phyloP scores from a whole-genome alignment of 2,329 filamentous ascomycete species.

The Pyrenochaeta sp. region DNA sequence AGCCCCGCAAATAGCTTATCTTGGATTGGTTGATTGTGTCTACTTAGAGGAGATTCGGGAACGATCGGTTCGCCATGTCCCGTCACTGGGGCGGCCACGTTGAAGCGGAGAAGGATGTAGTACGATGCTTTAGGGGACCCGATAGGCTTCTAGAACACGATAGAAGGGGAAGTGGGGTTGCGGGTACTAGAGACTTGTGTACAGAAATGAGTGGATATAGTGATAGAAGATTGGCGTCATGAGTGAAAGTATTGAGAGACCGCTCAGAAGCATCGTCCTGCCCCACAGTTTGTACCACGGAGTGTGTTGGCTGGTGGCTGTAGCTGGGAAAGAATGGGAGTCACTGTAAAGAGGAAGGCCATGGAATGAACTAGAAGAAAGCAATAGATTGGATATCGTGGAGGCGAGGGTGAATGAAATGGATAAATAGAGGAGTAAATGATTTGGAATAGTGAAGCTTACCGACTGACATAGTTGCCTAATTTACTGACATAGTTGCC shows the following conservation, averaged over 20 bases:
- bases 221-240: too few species aligned
- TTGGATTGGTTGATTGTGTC: too few species aligned
- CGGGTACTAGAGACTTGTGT: slow-evolving; percentile 1
- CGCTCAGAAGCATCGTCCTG: neutral
- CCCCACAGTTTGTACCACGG: slow-evolving; percentile 4
- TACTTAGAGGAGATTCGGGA: neutral
- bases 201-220: neutral
- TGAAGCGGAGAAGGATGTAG: slow-evolving; percentile 1
- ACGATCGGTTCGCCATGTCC: neutral
- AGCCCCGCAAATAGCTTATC: neutral
- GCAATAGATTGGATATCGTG: neutral
- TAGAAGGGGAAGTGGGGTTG: neutral
- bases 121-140: neutral
- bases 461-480: neutral
- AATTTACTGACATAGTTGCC: neutral
- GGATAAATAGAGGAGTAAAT: neutral
- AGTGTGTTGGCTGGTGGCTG: slow-evolving; percentile 9
- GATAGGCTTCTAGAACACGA: slow-evolving; percentile 1
- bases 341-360: neutral
- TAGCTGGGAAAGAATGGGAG: neutral
- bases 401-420: neutral
- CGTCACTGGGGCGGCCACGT: slow-evolving; percentile 10
- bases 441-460: slow-evolving; percentile 6
- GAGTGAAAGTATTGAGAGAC: neutral
- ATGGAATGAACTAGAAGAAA: neutral